Conservation (phyloP, 1,139 yeast species). For the Trichomonascaceae sp. region DNA sequence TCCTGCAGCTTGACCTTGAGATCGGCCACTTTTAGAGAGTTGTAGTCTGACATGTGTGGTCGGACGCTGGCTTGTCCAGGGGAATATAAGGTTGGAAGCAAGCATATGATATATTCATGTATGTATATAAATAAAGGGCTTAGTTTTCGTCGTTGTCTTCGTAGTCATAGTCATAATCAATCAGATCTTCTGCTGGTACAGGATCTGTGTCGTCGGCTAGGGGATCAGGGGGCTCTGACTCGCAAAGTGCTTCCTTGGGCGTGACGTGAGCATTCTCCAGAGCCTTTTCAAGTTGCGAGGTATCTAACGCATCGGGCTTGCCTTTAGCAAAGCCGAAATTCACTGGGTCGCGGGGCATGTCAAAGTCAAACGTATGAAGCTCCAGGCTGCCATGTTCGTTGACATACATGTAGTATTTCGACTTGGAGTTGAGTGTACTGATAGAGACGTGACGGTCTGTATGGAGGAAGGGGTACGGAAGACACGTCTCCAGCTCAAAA, state of each 20-base stretch:
- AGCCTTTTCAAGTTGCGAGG: no score
- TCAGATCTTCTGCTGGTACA: conserved; percentile 8
- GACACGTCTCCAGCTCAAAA: conserved; percentile 54
- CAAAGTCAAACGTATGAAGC: conserved; percentile 11
- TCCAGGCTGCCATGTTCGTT: conserved; percentile 2
- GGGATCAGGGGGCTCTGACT: no score
- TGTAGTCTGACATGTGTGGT: conserved; percentile 41
- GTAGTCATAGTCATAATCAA: conserved; percentile 9
- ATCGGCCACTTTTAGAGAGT: conserved; percentile 66
- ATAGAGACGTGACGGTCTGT: conserved; percentile 25
- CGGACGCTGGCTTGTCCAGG: conserved; percentile 11
- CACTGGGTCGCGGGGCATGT: conserved; percentile 10
- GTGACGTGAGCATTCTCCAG: no score
- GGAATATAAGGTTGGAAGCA: conserved; percentile 2
- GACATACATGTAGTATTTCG: neutral
- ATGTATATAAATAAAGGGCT: neutral
- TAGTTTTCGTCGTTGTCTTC: conserved; percentile 11
- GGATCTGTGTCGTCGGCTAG: conserved; percentile 15
- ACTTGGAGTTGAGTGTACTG: conserved; percentile 13
- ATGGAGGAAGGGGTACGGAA: conserved; percentile 40
- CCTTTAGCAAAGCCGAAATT: conserved; percentile 18
- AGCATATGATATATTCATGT: conserved; percentile 14
- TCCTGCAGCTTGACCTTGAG: conserved; percentile 64
- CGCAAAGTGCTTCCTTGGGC: no score
- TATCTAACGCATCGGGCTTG: no score